phyloP scores from a whole-genome alignment of 805 yeast species.

The Candida glaebosa region DNA sequence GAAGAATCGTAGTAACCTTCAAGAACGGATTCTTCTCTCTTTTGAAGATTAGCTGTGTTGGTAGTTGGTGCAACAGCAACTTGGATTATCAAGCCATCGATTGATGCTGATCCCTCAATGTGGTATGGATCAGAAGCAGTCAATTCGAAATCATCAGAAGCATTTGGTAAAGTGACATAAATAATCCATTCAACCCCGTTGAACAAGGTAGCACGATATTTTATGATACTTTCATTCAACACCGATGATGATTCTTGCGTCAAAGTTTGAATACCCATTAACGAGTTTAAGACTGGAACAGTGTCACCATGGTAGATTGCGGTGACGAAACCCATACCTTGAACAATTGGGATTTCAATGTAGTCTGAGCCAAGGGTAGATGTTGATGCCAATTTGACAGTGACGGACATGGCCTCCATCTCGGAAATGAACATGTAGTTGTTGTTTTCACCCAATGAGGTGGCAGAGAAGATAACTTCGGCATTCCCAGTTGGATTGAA shows the following conservation, averaged over 20 bases:
- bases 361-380: slow-evolving; percentile 32
- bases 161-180: slow-evolving; percentile 48
- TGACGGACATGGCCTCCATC: slow-evolving; percentile 50
- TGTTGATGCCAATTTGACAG: slow-evolving; percentile 34
- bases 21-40: slow-evolving; percentile 10
- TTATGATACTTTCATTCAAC: slow-evolving; percentile 41
- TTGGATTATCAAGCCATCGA: slow-evolving; percentile 44
- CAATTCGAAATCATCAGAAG: slow-evolving; percentile 29
- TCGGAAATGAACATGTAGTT: slow-evolving; percentile 42
- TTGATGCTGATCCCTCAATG: slow-evolving; percentile 41
- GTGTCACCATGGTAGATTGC: slow-evolving; percentile 51
- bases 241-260: slow-evolving; percentile 24
- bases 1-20: slow-evolving; percentile 54
- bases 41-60: slow-evolving; percentile 7
- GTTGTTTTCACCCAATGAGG: slow-evolving; percentile 33
- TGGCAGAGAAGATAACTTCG: slow-evolving; percentile 54
- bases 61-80: slow-evolving; percentile 30
- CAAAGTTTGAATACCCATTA: slow-evolving; percentile 20
- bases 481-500: slow-evolving; percentile 55
- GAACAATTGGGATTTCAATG: slow-evolving; percentile 59
- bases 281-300: slow-evolving; percentile 40
- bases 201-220: slow-evolving; percentile 52
- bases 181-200: slow-evolving; percentile 65
- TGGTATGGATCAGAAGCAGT: slow-evolving; percentile 29
- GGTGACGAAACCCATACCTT: slow-evolving; percentile 82